phyloP scores from a whole-genome alignment of 108 stramenopile species.

The Epipyxis sp. region DNA sequence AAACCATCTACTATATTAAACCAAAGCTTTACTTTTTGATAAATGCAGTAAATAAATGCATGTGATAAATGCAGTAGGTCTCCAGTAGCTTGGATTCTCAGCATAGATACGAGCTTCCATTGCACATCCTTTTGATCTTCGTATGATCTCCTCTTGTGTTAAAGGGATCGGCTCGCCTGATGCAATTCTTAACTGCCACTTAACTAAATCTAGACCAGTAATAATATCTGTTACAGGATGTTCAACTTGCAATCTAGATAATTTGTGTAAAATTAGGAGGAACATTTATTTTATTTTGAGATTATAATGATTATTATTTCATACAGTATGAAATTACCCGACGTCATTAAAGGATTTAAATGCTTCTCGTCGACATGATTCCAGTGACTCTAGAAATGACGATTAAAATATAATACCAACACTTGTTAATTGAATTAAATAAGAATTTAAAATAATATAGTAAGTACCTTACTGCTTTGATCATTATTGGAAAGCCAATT shows the following conservation, averaged over 20 bases:
- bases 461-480: constrained; percentile 86
- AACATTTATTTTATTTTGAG: too few relatives aligned
- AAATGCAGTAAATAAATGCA: neutral
- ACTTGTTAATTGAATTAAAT: too few relatives aligned
- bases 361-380: constrained; percentile 69
- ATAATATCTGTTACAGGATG: constrained; percentile 88
- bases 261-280: too few relatives aligned
- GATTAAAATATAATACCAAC: too few relatives aligned
- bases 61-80: constrained; percentile 48
- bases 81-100: constrained; percentile 62
- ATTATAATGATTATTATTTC: too few relatives aligned
- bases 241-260: constrained; percentile 86
- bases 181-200: constrained; percentile 84
- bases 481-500: constrained; percentile 78
- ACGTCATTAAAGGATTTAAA: constrained; percentile 75
- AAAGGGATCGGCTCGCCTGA: constrained; percentile 75
- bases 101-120: constrained; percentile 66
- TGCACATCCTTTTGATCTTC: constrained; percentile 50
- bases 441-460: too few relatives aligned
- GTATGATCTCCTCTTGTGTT: constrained; percentile 33
- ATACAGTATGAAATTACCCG: too few relatives aligned
- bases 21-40: too few relatives aligned
- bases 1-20: too few relatives aligned
- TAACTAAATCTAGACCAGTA: constrained; percentile 81
- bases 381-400: constrained; percentile 61